Evolutionary conservation across 768 basidiomycete genomes (phyloP).

Genomic region (Hypholoma fasciculare): DNA sequence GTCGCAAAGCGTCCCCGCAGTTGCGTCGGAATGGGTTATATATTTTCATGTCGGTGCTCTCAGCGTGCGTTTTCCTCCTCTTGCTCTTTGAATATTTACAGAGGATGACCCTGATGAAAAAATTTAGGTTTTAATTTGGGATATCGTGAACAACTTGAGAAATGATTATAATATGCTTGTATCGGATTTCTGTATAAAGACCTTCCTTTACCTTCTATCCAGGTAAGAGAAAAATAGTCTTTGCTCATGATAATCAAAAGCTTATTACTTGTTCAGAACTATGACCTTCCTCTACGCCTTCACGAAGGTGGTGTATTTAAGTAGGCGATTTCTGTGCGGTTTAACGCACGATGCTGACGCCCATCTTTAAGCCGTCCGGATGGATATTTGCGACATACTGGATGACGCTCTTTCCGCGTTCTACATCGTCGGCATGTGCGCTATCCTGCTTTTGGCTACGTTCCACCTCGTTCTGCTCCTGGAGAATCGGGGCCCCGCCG

Average conservation of each 20-base stretch:
- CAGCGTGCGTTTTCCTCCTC: background rate
- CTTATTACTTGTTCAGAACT: background rate
- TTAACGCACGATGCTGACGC: background rate
- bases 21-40: background rate
- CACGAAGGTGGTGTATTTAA: background rate
- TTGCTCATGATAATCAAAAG: background rate
- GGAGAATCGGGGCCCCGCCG: background rate
- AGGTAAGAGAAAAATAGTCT: background rate
- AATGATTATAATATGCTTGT: slow-evolving; percentile 1
- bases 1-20: background rate
- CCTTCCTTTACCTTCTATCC: background rate
- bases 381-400: background rate
- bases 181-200: background rate
- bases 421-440: background rate
- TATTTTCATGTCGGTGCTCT: slow-evolving; percentile 4
- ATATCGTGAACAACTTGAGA: background rate
- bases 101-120: background rate
- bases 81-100: background rate
- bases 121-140: slow-evolving; percentile 7
- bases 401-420: background rate
- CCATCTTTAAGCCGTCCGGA: background rate
- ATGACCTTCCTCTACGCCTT: background rate
- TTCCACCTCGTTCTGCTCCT: background rate
- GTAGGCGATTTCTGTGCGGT: background rate
- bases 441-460: background rate